Evolutionary conservation across 805 yeast species (phyloP), one percentile per base, ranked within the genome.

Genomic region (Candida wancherniae): DNA sequence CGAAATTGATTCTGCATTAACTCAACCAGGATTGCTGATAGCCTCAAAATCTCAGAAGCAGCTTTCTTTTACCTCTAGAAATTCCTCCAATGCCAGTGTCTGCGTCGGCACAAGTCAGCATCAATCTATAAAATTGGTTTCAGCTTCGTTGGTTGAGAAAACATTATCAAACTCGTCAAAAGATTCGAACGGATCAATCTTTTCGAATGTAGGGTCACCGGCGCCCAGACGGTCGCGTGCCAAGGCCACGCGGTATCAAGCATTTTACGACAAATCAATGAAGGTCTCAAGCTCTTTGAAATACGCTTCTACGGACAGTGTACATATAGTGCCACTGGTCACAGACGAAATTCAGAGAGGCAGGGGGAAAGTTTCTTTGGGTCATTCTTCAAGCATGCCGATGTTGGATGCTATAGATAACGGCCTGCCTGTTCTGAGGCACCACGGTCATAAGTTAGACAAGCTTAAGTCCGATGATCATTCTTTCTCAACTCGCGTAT

Each of bases 191-290:
- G 41, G 42, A 5, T 31, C 31, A n/a, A 32, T 24, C 11, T 21
- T 31, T 6, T 29, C 31, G 3, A 28, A 33, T 7, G 36, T 25
- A 9, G 34, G 31, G 5, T 48, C 52, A 2, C 51, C 57, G 2
- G 33, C 50, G 4, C 37, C 40, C 2, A 56, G 55, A 46, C 55
- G 55, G 44, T 61, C 60, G 10, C 63, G 53, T 19, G 73, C 73
- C 11, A 59, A 63, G 29, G 75, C 75, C 1, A 53, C 50, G 17
- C 51, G 75, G 29, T 71, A 69, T 39, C 73, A 71, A 45, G 58
- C 61, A 9, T 67, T 68, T 45, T 69, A 71, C 38, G 70, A 68
- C 37, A 69, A 64, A 40, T 62, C 69, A 6, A 53, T 51, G 28
- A 53, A 63, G 22, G 52, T 69, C n/a, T 59, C 69, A 1, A 63